Conservation (phyloP, 768 basidiomycete genomes). For the Lactarius sp. region DNA sequence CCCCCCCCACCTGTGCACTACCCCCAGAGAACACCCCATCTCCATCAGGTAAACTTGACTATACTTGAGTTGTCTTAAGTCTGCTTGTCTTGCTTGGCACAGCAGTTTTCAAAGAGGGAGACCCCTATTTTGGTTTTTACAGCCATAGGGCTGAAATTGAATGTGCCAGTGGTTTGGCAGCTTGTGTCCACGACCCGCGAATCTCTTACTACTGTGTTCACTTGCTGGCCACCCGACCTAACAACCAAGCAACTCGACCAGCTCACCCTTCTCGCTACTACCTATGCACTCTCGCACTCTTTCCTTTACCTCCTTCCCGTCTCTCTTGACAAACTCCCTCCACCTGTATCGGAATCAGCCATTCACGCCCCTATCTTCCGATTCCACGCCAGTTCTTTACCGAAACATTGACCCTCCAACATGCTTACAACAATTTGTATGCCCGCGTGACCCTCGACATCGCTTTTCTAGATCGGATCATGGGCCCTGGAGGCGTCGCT, state of each 20-base stretch:
- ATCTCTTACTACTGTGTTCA: too few relatives aligned
- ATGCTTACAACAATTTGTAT: constrained; percentile 80
- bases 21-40: too few relatives aligned
- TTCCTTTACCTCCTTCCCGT: constrained; percentile 68
- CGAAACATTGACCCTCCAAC: constrained; percentile 64
- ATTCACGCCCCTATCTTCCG: constrained; percentile 91
- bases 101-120: too few relatives aligned
- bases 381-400: constrained; percentile 71
- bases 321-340: constrained; percentile 32
- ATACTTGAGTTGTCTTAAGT: too few relatives aligned
- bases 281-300: constrained; percentile 81
- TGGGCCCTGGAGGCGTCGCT: constrained; percentile 77
- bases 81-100: too few relatives aligned
- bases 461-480: constrained; percentile 73
- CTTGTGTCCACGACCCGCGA: too few relatives aligned
- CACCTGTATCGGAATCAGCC: constrained; percentile 58
- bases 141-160: too few relatives aligned
- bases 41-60: too few relatives aligned
- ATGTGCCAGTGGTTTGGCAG: too few relatives aligned
- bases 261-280: constrained; percentile 63
- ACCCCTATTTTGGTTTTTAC: too few relatives aligned
- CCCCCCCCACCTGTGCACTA: too few relatives aligned
- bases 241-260: constrained; percentile 51
- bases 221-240: too few relatives aligned
- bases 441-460: constrained; percentile 75